These are phyloP conservation scores for Ustilago shanxiensis DNA, from an alignment of 1,284 basidiomycete genomes.

Conservation along the genomic window DNA sequence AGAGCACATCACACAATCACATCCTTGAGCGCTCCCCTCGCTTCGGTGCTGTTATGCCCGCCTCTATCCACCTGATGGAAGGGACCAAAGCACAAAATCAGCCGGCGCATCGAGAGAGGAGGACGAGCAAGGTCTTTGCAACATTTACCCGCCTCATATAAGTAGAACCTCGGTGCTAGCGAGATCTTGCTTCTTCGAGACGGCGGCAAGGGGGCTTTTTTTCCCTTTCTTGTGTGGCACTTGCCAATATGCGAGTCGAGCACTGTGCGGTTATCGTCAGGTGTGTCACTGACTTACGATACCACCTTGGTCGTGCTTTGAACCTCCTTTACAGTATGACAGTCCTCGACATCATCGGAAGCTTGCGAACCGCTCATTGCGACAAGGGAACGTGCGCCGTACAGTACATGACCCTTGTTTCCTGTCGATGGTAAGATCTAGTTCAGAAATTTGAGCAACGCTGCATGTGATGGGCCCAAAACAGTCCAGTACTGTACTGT, in stretches of 20 bases:
- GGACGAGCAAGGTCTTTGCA: background rate
- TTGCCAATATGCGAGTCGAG: background rate
- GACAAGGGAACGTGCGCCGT: too few species aligned
- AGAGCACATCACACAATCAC: background rate
- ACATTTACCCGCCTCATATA: background rate
- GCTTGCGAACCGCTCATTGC: background rate
- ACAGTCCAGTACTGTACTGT: too few species aligned
- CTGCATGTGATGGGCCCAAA: background rate
- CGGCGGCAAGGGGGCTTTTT: too few species aligned
- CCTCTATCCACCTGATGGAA: background rate
- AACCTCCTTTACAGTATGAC: background rate
- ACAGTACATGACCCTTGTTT: too few species aligned
- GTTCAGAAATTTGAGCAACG: background rate
- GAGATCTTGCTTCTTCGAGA: background rate
- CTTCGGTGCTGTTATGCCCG: background rate
- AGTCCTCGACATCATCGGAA: background rate
- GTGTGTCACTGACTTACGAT: background rate
- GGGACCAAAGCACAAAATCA: background rate
- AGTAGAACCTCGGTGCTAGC: background rate
- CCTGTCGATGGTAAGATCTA: background rate
- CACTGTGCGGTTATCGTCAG: background rate
- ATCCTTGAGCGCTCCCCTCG: background rate
- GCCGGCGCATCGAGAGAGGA: background rate
- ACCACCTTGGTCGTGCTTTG: background rate
- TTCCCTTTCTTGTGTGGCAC: background rate